These are phyloP conservation scores for Lentinula raphanica DNA, from an alignment of 768 basidiomycete genomes.

Conservation along the genomic window DNA sequence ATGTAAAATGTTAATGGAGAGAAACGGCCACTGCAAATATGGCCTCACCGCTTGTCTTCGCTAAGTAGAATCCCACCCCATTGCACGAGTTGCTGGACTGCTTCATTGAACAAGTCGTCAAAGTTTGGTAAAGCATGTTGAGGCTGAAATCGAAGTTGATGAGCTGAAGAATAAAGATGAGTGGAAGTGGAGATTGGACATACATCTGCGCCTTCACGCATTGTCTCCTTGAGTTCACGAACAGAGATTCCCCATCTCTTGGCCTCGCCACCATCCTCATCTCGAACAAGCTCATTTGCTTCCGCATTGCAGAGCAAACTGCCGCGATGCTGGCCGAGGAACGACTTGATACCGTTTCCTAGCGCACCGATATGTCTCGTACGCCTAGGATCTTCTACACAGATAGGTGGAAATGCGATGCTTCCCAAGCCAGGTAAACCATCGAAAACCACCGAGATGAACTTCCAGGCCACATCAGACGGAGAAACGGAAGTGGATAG, in stretches of 20 bases:
- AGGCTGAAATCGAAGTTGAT: background rate
- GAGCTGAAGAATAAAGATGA: background rate
- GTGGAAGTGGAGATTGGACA: constrained; percentile 18
- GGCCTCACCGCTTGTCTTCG: constrained; percentile 58
- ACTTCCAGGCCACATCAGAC: constrained; percentile 39
- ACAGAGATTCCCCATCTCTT: constrained; percentile 69
- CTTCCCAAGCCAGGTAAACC: constrained; percentile 76
- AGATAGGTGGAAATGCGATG: constrained; percentile 70
- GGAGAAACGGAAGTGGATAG: constrained; percentile 37
- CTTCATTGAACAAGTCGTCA: constrained; percentile 73
- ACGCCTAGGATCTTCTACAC: constrained; percentile 72
- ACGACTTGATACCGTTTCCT: constrained; percentile 65
- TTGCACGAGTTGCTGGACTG: constrained; percentile 68
- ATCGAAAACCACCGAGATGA: constrained; percentile 44
- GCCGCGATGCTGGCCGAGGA: constrained; percentile 61
- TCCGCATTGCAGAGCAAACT: constrained; percentile 58
- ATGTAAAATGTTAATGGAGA: constrained; percentile 12
- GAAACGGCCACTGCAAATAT: constrained; percentile 1
- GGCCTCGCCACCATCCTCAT: constrained; percentile 63
- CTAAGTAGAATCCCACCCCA: constrained; percentile 70
- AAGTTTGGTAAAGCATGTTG: constrained; percentile 30
- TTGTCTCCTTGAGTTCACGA: constrained; percentile 47
- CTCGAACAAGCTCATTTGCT: constrained; percentile 22
- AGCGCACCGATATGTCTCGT: constrained; percentile 69
- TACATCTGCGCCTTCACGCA: constrained; percentile 58